Evolutionary conservation across 2,329 filamentous ascomycete genomes (phyloP).

Genomic region (Paecilomyces sp.): DNA sequence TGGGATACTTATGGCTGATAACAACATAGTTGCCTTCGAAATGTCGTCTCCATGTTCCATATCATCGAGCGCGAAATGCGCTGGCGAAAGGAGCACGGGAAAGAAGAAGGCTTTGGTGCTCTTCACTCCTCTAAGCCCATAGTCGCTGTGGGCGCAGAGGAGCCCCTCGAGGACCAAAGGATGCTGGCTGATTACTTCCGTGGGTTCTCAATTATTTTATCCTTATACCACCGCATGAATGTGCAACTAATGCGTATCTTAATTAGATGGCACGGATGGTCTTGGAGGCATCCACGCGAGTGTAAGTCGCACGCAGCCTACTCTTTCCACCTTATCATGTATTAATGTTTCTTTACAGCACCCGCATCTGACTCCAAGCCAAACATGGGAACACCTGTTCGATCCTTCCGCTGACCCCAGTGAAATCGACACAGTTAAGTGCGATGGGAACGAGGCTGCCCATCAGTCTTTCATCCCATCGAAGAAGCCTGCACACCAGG

Average conservation of each 20-base stretch:
- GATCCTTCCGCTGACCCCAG: constrained; percentile 36
- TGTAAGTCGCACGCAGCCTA: constrained; percentile 21
- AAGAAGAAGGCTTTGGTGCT: constrained; percentile 62
- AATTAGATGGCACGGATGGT: constrained; percentile 65
- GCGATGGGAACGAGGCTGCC: constrained; percentile 18
- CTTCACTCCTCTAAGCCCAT: constrained; percentile 69
- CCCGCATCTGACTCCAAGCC: constrained; percentile 65
- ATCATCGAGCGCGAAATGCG: constrained; percentile 81
- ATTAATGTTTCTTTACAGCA: constrained; percentile 40
- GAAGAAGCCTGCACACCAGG: constrained; percentile 64
- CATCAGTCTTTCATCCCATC: constrained; percentile 67
- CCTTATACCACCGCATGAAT: not conserved
- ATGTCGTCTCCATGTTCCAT: constrained; percentile 85
- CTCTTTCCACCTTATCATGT: constrained; percentile 3
- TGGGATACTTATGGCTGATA: not conserved
- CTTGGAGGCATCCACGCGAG: constrained; percentile 64
- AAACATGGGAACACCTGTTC: constrained; percentile 68
- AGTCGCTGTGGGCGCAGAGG: constrained; percentile 78
- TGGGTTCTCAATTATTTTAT: constrained; percentile 37
- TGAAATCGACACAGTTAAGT: constrained; percentile 41
- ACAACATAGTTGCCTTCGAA: constrained; percentile 65
- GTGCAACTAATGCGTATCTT: not conserved
- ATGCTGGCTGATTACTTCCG: constrained; percentile 83
- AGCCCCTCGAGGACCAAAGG: constrained; percentile 75
- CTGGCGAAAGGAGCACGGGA: constrained; percentile 68